Percentiles rank a stretch among this genome's conserved stretches.
phyloP scores from a whole-genome alignment of 306 rosid genomes.

The Trifolium pratense region DNA sequence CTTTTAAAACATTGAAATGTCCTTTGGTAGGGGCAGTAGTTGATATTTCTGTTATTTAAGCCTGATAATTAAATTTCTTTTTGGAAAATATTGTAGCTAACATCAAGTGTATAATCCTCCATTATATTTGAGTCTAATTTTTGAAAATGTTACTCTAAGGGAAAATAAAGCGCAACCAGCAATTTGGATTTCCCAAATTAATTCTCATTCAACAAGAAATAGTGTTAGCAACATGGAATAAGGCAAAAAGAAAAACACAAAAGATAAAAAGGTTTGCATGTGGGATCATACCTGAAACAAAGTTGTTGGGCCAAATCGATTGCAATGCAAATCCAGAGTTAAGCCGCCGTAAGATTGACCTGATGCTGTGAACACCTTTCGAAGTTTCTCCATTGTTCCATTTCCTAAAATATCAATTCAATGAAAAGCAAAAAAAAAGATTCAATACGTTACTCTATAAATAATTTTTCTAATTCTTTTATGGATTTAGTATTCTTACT shows the following conservation, averaged over 20 bases:
- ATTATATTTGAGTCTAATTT: conserved; percentile 31
- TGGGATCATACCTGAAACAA: conserved; percentile 70
- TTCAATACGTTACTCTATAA: conserved; percentile 17
- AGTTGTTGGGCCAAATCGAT: conserved; percentile 81
- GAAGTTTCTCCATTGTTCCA: conserved; percentile 83
- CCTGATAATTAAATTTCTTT: conserved; percentile 31
- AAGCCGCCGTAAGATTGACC: conserved; percentile 75
- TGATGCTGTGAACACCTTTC: conserved; percentile 70
- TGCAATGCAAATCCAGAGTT: conserved; percentile 88
- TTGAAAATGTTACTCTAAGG: background rate
- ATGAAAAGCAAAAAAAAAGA: conserved; percentile 38
- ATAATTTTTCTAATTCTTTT: background rate
- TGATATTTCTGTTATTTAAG: conserved; percentile 32
- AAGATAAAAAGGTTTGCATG: conserved; percentile 36
- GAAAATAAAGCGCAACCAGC: conserved; percentile 11
- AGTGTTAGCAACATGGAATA: conserved; percentile 25
- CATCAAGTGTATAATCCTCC: conserved; percentile 22
- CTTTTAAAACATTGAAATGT: conserved; percentile 21
- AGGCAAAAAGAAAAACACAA: conserved; percentile 16
- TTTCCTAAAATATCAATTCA: conserved; percentile 66
- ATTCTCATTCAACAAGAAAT: conserved; percentile 26
- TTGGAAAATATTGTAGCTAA: conserved; percentile 7
- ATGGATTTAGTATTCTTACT: conserved; percentile 2
- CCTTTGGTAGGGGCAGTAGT: conserved; percentile 7
- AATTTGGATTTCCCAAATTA: conserved; percentile 31